A percentile compares a stretch with the other conserved stretches of the same genome.
Conservation (phyloP, 768 basidiomycete genomes). For the Strobilomyces confusus region DNA sequence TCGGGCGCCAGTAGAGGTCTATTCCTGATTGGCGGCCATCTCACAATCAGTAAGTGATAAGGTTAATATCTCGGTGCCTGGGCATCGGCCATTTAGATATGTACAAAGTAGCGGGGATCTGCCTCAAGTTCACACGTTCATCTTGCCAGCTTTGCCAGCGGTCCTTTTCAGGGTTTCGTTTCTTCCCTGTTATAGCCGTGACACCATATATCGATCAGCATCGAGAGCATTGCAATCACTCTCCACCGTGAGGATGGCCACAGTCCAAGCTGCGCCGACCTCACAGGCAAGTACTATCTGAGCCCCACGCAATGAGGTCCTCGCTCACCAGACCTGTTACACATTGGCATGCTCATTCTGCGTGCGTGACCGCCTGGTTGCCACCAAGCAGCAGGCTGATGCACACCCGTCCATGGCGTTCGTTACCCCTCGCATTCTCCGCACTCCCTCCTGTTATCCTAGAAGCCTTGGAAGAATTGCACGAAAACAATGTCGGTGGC, state of each 20-base stretch:
- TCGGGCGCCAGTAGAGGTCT: not conserved
- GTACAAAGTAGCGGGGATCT: constrained; percentile 9
- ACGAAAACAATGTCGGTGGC: constrained; percentile 2
- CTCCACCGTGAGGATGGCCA: constrained; percentile 9
- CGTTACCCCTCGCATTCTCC: constrained; percentile 29
- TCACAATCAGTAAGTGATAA: not conserved
- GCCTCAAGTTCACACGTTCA: constrained; percentile 26
- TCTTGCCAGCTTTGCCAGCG: constrained; percentile 1
- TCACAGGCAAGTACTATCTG: constrained; percentile 13
- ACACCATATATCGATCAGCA: constrained; percentile 1
- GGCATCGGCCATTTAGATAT: too few relatives aligned
- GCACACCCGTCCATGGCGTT: constrained; percentile 28
- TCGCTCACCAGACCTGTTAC: not conserved
- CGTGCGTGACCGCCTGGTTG: constrained; percentile 9
- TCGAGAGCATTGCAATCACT: not conserved
- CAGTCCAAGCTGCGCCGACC: not conserved
- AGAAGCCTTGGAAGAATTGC: constrained; percentile 20
- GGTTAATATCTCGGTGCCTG: too few relatives aligned
- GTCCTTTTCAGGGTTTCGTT: constrained; percentile 5
- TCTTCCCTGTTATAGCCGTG: constrained; percentile 15
- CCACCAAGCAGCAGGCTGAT: constrained; percentile 2
- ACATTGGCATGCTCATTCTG: constrained; percentile 12
- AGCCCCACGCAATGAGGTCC: not conserved
- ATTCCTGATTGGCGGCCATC: not conserved
- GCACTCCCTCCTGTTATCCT: constrained; percentile 22